Evolutionary conservation across 1,139 yeast species (phyloP).

Genomic region (Candida mesenterica): DNA sequence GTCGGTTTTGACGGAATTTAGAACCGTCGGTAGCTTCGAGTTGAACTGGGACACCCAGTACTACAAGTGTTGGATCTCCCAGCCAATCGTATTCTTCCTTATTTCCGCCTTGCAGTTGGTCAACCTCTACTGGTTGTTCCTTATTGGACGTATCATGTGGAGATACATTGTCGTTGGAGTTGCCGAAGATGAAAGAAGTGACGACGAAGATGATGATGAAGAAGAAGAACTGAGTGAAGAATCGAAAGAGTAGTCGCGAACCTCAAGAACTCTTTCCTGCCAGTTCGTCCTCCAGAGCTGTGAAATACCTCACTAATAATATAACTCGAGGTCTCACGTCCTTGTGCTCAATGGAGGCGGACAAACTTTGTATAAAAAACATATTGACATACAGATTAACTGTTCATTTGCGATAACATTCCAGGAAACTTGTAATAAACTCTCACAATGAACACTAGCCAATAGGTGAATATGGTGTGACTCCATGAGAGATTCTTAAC

Average conservation of each 20-base stretch:
- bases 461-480: no score
- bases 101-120: conserved; percentile 80
- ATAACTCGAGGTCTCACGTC: no score
- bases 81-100: conserved; percentile 78
- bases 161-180: conserved; percentile 60
- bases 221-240: conserved; percentile 21
- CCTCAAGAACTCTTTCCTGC: neutral
- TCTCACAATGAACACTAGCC: no score
- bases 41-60: conserved; percentile 91
- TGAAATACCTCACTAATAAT: no score
- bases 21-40: conserved; percentile 75
- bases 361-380: no score
- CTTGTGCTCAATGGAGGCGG: no score
- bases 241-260: conserved; percentile 17
- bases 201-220: conserved; percentile 62
- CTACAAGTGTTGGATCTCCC: conserved; percentile 94
- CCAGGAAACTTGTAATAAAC: no score
- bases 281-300: no score
- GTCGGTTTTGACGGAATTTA: conserved; percentile 87
- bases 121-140: conserved; percentile 81
- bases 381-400: no score
- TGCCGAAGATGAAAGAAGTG: conserved; percentile 85
- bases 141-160: conserved; percentile 74
- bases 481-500: no score
- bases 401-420: no score